Percentiles rank a stretch among this genome's conserved stretches.
These are phyloP conservation scores for Hebeloma cylindrosporum DNA, from an alignment of 768 basidiomycete species.

Conservation along the genomic window DNA sequence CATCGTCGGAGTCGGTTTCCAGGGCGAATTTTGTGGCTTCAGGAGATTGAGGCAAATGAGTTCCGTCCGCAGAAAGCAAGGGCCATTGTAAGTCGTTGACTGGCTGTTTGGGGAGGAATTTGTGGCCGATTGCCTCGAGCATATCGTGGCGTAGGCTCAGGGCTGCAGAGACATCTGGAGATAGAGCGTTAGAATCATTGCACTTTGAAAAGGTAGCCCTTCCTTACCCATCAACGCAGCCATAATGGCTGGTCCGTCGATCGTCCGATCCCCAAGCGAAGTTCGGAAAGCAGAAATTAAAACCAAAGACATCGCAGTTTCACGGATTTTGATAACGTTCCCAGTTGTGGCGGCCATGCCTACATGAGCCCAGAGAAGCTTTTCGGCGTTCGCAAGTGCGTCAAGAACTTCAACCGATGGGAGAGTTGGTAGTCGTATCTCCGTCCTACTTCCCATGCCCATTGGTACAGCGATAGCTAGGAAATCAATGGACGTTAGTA, in stretches of 20 bases:
- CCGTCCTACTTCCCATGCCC: constrained; percentile 58
- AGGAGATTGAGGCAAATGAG: constrained; percentile 32
- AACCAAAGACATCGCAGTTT: constrained; percentile 69
- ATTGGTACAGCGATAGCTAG: constrained; percentile 83
- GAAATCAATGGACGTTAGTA: constrained; percentile 3
- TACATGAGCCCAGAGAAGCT: constrained; percentile 67
- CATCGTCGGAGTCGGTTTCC: constrained; percentile 37
- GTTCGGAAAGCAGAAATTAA: constrained; percentile 76
- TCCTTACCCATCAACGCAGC: constrained; percentile 65
- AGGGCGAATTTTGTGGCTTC: constrained; percentile 15
- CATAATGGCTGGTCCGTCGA: constrained; percentile 52
- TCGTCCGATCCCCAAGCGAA: constrained; percentile 65
- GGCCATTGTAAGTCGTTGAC: constrained; percentile 81
- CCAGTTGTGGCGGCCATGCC: constrained; percentile 55
- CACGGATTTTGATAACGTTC: constrained; percentile 68
- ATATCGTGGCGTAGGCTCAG: constrained; percentile 86
- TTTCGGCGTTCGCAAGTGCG: constrained; percentile 67
- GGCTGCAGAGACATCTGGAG: constrained; percentile 67
- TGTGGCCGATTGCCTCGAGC: constrained; percentile 75
- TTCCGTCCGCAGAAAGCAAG: constrained; percentile 44
- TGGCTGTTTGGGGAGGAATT: constrained; percentile 46
- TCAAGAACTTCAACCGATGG: constrained; percentile 57
- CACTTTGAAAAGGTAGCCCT: constrained; percentile 3
- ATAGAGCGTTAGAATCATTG: background rate
- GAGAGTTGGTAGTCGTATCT: constrained; percentile 32